phyloP scores from a whole-genome alignment of 768 basidiomycete genomes.

The Mycena indigotica region DNA sequence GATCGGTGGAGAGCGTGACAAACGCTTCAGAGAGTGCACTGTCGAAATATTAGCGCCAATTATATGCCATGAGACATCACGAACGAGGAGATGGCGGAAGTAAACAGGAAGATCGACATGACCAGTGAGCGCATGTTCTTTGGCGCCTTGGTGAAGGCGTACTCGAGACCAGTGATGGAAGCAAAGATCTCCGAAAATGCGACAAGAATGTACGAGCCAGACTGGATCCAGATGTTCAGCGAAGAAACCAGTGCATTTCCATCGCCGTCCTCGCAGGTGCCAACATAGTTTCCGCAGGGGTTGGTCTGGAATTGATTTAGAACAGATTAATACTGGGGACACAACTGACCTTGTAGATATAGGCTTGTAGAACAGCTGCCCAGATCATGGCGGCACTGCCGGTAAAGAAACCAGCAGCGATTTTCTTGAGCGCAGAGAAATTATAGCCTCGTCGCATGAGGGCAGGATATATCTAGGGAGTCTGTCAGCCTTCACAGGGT shows the following conservation, averaged over 20 bases:
- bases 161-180: conserved; percentile 49
- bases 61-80: background rate
- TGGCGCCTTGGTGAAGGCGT: conserved; percentile 55
- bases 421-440: conserved; percentile 44
- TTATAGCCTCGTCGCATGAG: conserved; percentile 36
- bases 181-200: conserved; percentile 66
- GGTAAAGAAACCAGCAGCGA: conserved; percentile 40
- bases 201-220: conserved; percentile 64
- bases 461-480: conserved; percentile 41
- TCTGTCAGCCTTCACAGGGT: background rate
- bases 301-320: conserved; percentile 39
- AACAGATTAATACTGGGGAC: background rate
- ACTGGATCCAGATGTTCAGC: conserved; percentile 54
- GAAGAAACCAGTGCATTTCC: conserved; percentile 38
- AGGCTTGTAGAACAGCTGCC: background rate
- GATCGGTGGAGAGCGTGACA: conserved; percentile 46
- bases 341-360: background rate
- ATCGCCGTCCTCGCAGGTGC: conserved; percentile 41
- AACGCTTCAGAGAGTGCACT: conserved; percentile 54
- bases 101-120: conserved; percentile 52
- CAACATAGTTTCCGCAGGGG: conserved; percentile 46
- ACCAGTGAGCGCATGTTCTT: conserved; percentile 69
- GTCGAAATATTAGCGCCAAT: background rate
- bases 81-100: conserved; percentile 36
- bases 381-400: conserved; percentile 38